Evolutionary conservation across 257 asterid species (phyloP).

Genomic region (Solanum bukasovii): DNA sequence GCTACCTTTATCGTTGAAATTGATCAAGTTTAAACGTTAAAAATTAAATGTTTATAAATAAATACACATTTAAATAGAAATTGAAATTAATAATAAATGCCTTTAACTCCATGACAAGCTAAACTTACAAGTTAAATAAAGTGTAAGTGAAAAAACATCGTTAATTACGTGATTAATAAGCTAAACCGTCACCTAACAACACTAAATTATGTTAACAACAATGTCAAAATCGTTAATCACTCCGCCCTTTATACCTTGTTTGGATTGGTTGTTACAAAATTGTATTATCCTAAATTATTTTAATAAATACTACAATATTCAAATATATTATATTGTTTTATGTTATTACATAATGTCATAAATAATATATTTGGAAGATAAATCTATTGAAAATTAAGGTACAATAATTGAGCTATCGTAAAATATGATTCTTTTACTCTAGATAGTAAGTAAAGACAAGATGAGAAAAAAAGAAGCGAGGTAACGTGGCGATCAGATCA

Average conservation of each 20-base stretch:
- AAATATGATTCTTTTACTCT: too few relatives aligned
- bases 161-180: not conserved
- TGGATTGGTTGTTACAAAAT: not conserved
- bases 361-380: too few relatives aligned
- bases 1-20: not conserved
- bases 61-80: not conserved
- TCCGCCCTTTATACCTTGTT: not conserved
- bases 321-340: not conserved
- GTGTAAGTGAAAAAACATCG: not conserved
- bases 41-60: not conserved
- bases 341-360: not conserved
- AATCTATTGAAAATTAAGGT: too few relatives aligned
- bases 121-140: not conserved
- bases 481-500: not conserved
- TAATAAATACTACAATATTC: not conserved
- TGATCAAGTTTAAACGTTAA: not conserved
- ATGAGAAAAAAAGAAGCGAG: not conserved
- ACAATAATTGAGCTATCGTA: not conserved
- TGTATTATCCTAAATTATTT: not conserved
- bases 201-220: not conserved
- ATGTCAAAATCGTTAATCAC: not conserved
- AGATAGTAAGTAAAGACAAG: not conserved
- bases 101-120: not conserved
- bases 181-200: not conserved
- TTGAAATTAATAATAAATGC: not conserved